Base-by-base conservation (phyloP, 768 basidiomycete species). In the Mycena amicta region DNA sequence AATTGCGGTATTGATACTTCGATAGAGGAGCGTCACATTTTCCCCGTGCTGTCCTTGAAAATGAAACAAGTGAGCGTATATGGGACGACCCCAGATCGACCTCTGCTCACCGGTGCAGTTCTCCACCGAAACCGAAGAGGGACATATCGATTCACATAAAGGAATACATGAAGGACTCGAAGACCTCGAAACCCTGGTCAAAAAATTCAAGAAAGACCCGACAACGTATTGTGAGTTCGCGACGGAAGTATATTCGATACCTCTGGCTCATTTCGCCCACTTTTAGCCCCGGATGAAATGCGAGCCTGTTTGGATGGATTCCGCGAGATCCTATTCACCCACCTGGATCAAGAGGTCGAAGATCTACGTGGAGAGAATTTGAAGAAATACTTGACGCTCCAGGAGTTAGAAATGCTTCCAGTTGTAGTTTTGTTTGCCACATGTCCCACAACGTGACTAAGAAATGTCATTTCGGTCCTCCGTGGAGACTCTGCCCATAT, bases 101-200 rank as follows among this genome's bases (percentile, higher is more conserved):
- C n/a, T n/a, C n/a, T n/a, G n/a, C n/a, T n/a, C n/a, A n/a, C n/a
- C n/a, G n/a, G n/a, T 22, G 5, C 22, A 77, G 62, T 85, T 86
- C 62, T 67, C 75, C 3, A 68, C 69, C 11, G 64, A 70, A 47
- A 68, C 71, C 18, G 73, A 78, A 52, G 77, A 76, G 30, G 75
- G 70, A 12, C 83, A 85, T 62, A 63, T 82, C 26, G 72, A 74
- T 55, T 81, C 81, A 3, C 84, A 85, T 61, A 73, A 75, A 54
- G 76, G 68, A 4, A 85, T 86, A n/a, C 83, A 86, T 62, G 74
- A 80, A 51, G 83, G 83, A 0, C 71, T 85, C 23, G 80, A 79
- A 8, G 71, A 69, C 11, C 76, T 85, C 1, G 62, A 68, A 3
- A 66, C 55, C 15, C 72, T 82, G 6, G 67, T 82, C 4, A 59